These are phyloP conservation scores for Gautieria morchelliformis DNA, from an alignment of 768 basidiomycete species.

Conservation along the genomic window DNA sequence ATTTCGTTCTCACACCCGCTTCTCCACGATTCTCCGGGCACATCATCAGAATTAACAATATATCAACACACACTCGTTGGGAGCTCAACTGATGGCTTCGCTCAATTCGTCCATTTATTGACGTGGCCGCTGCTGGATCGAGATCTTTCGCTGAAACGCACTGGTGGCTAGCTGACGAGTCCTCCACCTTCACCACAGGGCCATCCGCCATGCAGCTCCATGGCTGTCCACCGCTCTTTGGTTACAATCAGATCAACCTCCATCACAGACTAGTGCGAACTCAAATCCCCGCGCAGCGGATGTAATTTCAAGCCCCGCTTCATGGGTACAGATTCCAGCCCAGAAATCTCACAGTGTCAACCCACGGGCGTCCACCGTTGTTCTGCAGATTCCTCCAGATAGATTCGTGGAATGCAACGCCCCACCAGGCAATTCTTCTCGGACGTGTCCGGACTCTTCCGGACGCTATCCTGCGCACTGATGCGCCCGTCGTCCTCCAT, in stretches of 20 bases:
- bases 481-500: too few species aligned
- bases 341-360: not conserved
- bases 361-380: not conserved
- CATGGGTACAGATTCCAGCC: not conserved
- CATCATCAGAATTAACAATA: not conserved
- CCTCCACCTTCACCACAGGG: too few species aligned
- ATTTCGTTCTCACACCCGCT: not conserved
- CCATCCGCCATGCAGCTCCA: too few species aligned
- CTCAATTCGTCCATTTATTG: too few species aligned
- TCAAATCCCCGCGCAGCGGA: not conserved
- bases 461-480: not conserved
- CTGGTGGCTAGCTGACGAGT: too few species aligned
- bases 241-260: too few species aligned
- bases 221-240: too few species aligned
- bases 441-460: not conserved
- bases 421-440: not conserved
- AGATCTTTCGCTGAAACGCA: not conserved
- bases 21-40: constrained; percentile 1
- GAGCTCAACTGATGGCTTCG: too few species aligned
- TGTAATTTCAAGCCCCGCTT: not conserved
- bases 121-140: not conserved
- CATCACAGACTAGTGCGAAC: too few species aligned
- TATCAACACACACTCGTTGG: too few species aligned
- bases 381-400: not conserved
- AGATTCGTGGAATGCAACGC: not conserved